These are phyloP conservation scores for Phlebiopsis flavidoalba DNA, from an alignment of 768 basidiomycete species.

Conservation along the genomic window DNA sequence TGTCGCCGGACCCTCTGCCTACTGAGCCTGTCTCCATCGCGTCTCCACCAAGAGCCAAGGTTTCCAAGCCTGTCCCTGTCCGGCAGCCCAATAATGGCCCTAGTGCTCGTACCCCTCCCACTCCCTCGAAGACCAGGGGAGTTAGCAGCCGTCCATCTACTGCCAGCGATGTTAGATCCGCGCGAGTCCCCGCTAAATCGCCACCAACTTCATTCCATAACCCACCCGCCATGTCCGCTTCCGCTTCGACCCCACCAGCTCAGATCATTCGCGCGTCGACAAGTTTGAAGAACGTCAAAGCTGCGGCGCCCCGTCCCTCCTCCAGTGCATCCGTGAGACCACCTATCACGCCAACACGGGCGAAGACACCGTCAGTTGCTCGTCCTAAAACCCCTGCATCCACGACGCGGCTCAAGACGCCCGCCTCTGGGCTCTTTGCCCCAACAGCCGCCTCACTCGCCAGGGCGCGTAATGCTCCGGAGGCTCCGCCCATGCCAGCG, in stretches of 20 bases:
- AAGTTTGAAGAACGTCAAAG: conserved; percentile 14
- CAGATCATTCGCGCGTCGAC: conserved; percentile 11
- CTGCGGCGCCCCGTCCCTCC: conserved; percentile 26
- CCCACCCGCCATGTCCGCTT: conserved; percentile 9
- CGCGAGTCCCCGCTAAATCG: conserved; percentile 24
- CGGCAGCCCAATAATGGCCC: conserved; percentile 13
- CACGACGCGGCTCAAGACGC: conserved; percentile 44
- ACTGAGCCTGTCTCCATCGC: not conserved
- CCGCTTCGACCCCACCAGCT: conserved; percentile 16
- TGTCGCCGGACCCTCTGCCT: conserved; percentile 9
- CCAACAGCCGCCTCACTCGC: conserved; percentile 84
- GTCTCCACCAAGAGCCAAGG: conserved; percentile 5
- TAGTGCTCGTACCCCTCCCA: conserved; percentile 7
- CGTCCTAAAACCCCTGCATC: conserved; percentile 23
- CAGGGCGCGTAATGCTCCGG: conserved; percentile 46
- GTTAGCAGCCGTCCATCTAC: conserved; percentile 18
- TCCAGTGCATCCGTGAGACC: conserved; percentile 32
- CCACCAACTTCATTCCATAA: conserved; percentile 20
- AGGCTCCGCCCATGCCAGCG: conserved; percentile 27
- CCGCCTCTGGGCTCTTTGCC: conserved; percentile 66
- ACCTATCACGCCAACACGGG: conserved; percentile 42
- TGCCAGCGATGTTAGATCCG: conserved; percentile 10
- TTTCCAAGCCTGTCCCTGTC: conserved; percentile 10
- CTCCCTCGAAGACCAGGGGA: conserved; percentile 16
- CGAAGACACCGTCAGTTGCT: conserved; percentile 23